phyloP scores from a whole-genome alignment of 148 eudicot genomes.

The Fagopyrum esculentum region DNA sequence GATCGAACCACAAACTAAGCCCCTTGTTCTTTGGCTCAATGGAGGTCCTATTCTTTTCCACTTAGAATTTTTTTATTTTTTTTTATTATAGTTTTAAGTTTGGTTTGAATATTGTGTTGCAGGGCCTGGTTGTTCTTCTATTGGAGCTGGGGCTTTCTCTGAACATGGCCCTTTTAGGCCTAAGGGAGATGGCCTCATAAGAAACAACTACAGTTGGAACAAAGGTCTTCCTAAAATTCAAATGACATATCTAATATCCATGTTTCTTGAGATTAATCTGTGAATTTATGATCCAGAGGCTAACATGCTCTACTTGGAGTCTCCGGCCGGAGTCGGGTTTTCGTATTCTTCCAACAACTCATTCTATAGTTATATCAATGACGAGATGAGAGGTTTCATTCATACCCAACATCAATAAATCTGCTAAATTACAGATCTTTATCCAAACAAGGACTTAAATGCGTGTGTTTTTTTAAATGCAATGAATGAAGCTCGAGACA shows the following conservation, averaged over 20 bases:
- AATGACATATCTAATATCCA: not conserved
- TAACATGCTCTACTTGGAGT: slow-evolving; percentile 8
- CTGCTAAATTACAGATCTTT: not conserved
- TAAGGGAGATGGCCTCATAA: slow-evolving; percentile 1
- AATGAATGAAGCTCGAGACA: slow-evolving; percentile 6
- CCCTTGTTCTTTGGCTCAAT: slow-evolving; percentile 9
- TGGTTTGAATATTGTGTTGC: not conserved
- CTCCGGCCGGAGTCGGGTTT: slow-evolving; percentile 11
- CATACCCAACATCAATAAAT: not conserved
- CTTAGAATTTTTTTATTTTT: not conserved
- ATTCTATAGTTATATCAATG: not conserved
- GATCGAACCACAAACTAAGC: slow-evolving; percentile 1
- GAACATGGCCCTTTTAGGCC: slow-evolving; percentile 6
- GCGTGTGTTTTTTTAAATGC: not conserved
- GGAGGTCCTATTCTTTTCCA: not conserved
- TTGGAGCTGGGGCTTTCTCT: not conserved
- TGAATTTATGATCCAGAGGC: not conserved
- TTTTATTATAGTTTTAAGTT: not conserved
- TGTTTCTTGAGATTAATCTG: too few species aligned
- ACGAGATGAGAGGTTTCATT: slow-evolving; percentile 8
- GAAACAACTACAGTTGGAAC: slow-evolving; percentile 9
- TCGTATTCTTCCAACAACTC: slow-evolving; percentile 8
- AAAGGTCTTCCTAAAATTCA: not conserved
- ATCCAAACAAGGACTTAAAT: not conserved
- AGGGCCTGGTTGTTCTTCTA: slow-evolving; percentile 6